Evolutionary conservation across 2,329 filamentous ascomycete species (phyloP), one percentile per base, ranked within the genome.

Genomic region (Cytospora piceae): DNA sequence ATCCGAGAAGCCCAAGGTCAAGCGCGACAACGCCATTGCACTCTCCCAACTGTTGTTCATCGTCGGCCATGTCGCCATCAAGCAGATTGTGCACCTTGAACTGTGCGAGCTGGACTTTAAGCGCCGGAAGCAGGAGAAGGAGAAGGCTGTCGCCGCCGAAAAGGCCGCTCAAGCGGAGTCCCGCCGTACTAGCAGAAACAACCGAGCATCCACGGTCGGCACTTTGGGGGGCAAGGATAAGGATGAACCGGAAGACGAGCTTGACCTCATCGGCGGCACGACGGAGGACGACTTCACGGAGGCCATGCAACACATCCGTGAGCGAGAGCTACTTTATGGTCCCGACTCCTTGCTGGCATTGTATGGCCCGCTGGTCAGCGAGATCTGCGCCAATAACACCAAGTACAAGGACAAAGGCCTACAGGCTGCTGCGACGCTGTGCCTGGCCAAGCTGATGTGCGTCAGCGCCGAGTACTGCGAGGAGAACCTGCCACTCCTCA

Each of bases 71-170:
- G 91, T 98, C 57, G 95, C 95, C 17, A 95, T 99, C 75, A 99
- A 99, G 80, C 96, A 99, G 75, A 99, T 99, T 71, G 96, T 99
- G 0, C 95, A 99, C 75, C 86, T 99, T 14, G 95, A 99, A 73
- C 84, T 98, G n/a, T 97, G 94, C 75, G 95, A 99, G 75, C 87
- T 95, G 58, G 95, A 99, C 77, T 99, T 99, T 78, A 99, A 99
- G 82, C 91, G 94, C 62, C 87, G 94, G 70, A 99, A 99, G 82
- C 90, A 92, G 51, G 92, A 95, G 67, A 92, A 93, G 71, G 92
- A 95, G 74, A 94, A 93, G 80, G 83, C 78, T 17, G 73, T 79
- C n/a, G 74, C 81, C 2, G 77, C 80, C 0, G 70, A 79, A 63
- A 82, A 83, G 70, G 77, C 76, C 1, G 80, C 81, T 11, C 74